Evolutionary conservation across 805 yeast genomes (phyloP), one percentile per base, ranked within the genome.

Genomic region (Schwanniomyces occidentalis): DNA sequence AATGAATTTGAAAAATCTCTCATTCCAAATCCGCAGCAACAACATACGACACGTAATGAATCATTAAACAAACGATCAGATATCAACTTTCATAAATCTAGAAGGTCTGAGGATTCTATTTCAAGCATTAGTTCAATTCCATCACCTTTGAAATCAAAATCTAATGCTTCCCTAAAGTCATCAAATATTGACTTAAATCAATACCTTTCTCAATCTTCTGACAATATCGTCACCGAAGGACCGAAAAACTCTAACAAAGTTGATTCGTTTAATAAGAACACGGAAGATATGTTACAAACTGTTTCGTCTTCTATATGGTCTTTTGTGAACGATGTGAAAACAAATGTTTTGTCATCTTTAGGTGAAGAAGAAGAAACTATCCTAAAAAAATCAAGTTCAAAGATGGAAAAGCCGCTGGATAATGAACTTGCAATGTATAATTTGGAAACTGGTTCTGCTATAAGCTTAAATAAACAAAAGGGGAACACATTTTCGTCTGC

Each of bases 1-100:
- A 74, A 70, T 38, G 89, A 82, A 52, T 65, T 83, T 37, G 89
- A 82, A 44, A 77, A 72, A 42, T 54, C 62, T 2, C 37, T 58
- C n/a, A 32, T 41, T 13, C 35, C 48, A 14, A 15, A 23, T 5
- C 24, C 32, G 20, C 17, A 21, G 5, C 24, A 25, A 12, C 21
- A 22, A 12, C 24, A 24, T n/a, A n/a, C n/a, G 9, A 4, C 28
- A 10, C 8, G 19, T 6, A 6, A 15, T 12, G 25, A 22, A 15
- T 8, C 3, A 6, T 6, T n/a, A 16, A 20, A 4, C 5, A 20
- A 20, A 12, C 16, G n/a, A n/a, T 4, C 16, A 8, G n/a, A 2
- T 5, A 12, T 6, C n/a, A 5, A 16, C 6, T 8, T 12, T 6
- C 42, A 34, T 28, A 35, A 34, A 22, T 26, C 43, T 2, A 39